These are phyloP conservation scores for Lactarius vividus DNA, from an alignment of 768 basidiomycete species.

Conservation along the genomic window DNA sequence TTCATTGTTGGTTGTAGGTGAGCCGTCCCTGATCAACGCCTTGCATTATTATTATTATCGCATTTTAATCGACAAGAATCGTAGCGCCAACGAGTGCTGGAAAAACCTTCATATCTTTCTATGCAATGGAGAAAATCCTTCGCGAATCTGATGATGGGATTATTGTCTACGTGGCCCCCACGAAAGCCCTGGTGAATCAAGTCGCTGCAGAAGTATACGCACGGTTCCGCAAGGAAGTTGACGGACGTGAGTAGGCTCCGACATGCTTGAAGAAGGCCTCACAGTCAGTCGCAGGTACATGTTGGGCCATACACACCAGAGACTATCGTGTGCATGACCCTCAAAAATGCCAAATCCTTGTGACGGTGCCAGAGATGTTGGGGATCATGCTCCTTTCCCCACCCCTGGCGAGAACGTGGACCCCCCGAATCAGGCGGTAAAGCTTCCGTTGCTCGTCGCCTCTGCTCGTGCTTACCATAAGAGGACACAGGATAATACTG, in stretches of 20 bases:
- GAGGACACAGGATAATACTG: constrained; percentile 53
- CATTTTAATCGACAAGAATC: background rate
- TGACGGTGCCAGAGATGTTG: constrained; percentile 72
- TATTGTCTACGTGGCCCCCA: constrained; percentile 71
- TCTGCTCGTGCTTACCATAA: background rate
- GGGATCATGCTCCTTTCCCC: constrained; percentile 70
- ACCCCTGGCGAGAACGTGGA: constrained; percentile 57
- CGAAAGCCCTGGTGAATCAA: constrained; percentile 70
- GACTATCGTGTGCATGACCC: constrained; percentile 63
- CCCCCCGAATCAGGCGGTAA: constrained; percentile 58
- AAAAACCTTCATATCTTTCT: constrained; percentile 76
- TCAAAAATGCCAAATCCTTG: constrained; percentile 66
- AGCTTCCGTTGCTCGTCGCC: constrained; percentile 10
- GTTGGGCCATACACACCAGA: constrained; percentile 65
- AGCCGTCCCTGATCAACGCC: constrained; percentile 27
- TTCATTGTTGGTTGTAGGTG: constrained; percentile 67
- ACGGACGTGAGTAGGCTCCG: constrained; percentile 39
- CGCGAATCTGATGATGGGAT: constrained; percentile 62
- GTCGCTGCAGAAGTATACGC: constrained; percentile 74
- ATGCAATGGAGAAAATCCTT: constrained; percentile 71
- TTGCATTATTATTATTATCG: background rate
- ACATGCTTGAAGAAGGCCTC: background rate
- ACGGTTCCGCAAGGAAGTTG: constrained; percentile 56
- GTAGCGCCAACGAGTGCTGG: constrained; percentile 69
- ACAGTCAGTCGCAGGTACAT: constrained; percentile 42